These are phyloP conservation scores for Lodderomyces pseudojiufengensis DNA, from an alignment of 1,139 yeast species.

Conservation along the genomic window DNA sequence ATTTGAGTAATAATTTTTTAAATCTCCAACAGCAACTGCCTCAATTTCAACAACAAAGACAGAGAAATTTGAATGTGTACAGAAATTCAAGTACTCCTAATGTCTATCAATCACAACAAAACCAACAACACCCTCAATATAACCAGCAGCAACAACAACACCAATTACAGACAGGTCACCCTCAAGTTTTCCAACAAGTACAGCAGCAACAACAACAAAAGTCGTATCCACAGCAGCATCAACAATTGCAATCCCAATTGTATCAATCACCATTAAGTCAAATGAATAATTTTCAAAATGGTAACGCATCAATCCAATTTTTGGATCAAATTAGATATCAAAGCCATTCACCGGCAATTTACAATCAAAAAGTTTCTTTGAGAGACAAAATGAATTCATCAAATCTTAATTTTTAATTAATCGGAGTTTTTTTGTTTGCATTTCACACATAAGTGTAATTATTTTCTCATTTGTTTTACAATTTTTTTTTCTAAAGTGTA, in stretches of 20 bases:
- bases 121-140: too few species aligned
- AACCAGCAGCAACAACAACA: constrained; percentile 1
- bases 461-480: neutral
- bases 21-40: constrained; percentile 31
- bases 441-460: neutral
- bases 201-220: constrained; percentile 3
- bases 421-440: neutral
- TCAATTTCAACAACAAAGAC: constrained; percentile 16
- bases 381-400: constrained; percentile 28
- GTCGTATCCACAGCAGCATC: constrained; percentile 1
- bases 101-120: constrained; percentile 1
- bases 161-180: constrained; percentile 1
- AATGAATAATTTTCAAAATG: neutral
- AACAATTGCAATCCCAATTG: constrained; percentile 6
- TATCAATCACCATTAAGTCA: constrained; percentile 3
- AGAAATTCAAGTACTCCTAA: neutral
- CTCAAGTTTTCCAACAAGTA: constrained; percentile 3
- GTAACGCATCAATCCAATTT: neutral
- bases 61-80: constrained; percentile 3
- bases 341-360: neutral
- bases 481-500: neutral
- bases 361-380: neutral
- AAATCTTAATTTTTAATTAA: constrained; percentile 24
- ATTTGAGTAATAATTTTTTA: constrained; percentile 26
- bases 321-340: neutral